A percentile compares a stretch with the other conserved stretches of the same genome.
phyloP scores from a whole-genome alignment of 2,329 filamentous ascomycete genomes.

The Ceratocystis harringtonii region DNA sequence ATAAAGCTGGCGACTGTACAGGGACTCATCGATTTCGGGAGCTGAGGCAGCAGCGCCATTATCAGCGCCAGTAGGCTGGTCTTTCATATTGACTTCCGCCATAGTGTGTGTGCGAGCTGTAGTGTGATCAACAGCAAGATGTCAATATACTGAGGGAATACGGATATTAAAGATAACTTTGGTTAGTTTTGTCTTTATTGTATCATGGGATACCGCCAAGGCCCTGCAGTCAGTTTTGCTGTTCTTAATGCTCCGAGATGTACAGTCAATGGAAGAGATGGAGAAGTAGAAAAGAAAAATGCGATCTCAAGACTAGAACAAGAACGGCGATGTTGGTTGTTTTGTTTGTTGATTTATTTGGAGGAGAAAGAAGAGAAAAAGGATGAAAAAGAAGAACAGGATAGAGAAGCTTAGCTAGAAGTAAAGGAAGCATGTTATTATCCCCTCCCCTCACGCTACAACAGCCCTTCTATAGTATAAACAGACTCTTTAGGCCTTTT shows the following conservation, averaged over 20 bases:
- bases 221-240: constrained; percentile 26
- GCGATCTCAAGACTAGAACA: neutral
- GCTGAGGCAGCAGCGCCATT: constrained; percentile 33
- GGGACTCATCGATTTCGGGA: constrained; percentile 54
- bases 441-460: too few species aligned
- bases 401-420: neutral
- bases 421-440: neutral
- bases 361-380: neutral
- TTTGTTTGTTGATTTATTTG: neutral
- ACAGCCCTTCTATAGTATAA: too few species aligned
- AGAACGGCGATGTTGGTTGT: neutral
- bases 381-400: neutral
- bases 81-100: constrained; percentile 40
- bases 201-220: constrained; percentile 40
- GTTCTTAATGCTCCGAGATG: constrained; percentile 26
- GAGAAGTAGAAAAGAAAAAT: neutral
- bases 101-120: constrained; percentile 34
- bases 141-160: too few species aligned
- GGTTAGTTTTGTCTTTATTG: neutral
- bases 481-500: too few species aligned
- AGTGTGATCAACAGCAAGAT: too few species aligned
- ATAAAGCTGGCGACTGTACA: constrained; percentile 61
- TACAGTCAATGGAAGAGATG: neutral
- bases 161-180: too few species aligned
- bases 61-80: constrained; percentile 22